phyloP scores from a whole-genome alignment of 225 moss, liverwort and hornwort genomes.

The Bryoerythrophyllum caledonicum region DNA sequence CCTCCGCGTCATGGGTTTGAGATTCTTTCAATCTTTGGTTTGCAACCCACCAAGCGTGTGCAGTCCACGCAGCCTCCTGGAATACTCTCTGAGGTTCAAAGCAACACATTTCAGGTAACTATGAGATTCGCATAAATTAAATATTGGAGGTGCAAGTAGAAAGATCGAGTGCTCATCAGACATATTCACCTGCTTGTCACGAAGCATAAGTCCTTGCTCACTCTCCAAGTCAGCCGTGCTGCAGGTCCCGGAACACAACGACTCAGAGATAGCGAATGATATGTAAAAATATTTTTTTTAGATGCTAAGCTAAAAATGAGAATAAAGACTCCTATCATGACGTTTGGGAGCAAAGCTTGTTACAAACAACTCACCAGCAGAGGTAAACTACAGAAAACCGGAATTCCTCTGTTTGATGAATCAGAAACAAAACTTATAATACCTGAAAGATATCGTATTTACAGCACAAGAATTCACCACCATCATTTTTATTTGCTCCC shows the following conservation, averaged over 20 bases:
- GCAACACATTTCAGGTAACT: constrained; percentile 9
- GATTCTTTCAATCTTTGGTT: constrained; percentile 16
- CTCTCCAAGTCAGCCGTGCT: constrained; percentile 86
- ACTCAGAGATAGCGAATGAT: neutral
- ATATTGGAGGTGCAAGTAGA: neutral
- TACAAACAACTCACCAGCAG: neutral
- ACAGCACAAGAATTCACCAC: constrained; percentile 50
- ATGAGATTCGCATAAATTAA: neutral
- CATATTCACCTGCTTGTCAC: constrained; percentile 62
- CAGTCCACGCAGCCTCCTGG: constrained; percentile 63
- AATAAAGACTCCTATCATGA: constrained; percentile 2
- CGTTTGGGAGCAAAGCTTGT: neutral
- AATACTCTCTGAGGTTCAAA: constrained; percentile 67
- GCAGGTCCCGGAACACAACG: constrained; percentile 20
- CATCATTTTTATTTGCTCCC: constrained; percentile 64
- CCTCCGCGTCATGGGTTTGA: neutral
- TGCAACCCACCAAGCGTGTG: constrained; percentile 37
- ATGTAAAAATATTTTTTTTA: neutral
- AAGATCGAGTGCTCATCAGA: neutral
- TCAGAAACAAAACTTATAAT: constrained; percentile 7
- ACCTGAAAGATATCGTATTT: constrained; percentile 69
- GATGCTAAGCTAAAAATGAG: constrained; percentile 3
- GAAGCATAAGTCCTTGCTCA: constrained; percentile 71
- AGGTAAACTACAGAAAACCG: constrained; percentile 1
- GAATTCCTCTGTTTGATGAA: neutral